These are phyloP conservation scores for Claviceps humidiphila DNA, from an alignment of 2,329 filamentous ascomycete genomes.

Conservation along the genomic window DNA sequence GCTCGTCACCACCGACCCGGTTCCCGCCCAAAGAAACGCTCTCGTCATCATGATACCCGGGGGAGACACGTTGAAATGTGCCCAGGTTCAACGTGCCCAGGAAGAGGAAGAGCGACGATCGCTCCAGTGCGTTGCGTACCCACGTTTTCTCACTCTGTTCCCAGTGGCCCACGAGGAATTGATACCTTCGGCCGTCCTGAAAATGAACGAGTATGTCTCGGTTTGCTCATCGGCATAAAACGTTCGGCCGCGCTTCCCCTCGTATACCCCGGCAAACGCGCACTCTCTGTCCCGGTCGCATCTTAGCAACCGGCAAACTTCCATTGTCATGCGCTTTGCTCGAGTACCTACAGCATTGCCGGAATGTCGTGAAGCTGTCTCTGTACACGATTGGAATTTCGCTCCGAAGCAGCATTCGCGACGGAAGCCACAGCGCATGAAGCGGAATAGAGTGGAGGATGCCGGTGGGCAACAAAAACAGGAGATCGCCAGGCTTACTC, in stretches of 20 bases:
- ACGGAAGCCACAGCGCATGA: constrained; percentile 2
- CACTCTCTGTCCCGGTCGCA: not conserved
- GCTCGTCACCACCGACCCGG: not conserved
- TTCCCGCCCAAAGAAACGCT: not conserved
- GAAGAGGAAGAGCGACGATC: not conserved
- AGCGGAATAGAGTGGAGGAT: constrained; percentile 4
- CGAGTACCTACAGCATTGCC: constrained; percentile 1
- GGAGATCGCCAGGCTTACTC: not conserved
- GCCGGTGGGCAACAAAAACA: constrained; percentile 3
- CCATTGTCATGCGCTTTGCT: not conserved
- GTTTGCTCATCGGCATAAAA: not conserved
- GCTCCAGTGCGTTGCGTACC: not conserved
- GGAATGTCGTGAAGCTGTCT: constrained; percentile 1
- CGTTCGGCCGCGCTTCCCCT: not conserved
- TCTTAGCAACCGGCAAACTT: not conserved
- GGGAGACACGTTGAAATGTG: no score
- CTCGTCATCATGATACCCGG: not conserved
- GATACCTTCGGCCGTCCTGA: not conserved
- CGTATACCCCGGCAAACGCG: not conserved
- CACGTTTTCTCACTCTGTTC: not conserved
- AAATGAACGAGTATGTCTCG: not conserved
- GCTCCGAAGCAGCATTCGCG: not conserved
- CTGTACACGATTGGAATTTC: constrained; percentile 4
- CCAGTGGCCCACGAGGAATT: not conserved
- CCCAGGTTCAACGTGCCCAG: no score